Percentiles rank a stretch among this genome's conserved stretches.
Conservation (phyloP, 1,139 yeast species). For the Lodderomyces theae region DNA sequence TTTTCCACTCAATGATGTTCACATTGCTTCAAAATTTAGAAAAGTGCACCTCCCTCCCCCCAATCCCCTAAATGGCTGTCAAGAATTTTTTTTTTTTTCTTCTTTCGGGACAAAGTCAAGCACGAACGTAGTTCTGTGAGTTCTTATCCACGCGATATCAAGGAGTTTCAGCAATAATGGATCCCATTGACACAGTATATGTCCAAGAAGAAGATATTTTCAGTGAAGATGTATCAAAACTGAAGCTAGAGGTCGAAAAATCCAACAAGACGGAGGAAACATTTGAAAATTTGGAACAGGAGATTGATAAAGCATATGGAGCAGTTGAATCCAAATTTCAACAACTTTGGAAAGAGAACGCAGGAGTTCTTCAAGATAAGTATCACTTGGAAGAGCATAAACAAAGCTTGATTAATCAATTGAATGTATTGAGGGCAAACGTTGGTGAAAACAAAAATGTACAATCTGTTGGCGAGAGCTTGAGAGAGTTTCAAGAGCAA, state of each 20-base stretch:
- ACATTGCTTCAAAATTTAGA: too few species aligned
- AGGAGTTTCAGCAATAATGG: too few species aligned
- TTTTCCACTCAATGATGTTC: too few species aligned
- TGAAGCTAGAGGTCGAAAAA: neutral
- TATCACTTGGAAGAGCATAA: slow-evolving; percentile 43
- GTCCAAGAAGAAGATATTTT: slow-evolving; percentile 13
- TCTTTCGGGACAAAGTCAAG: too few species aligned
- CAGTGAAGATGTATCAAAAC: slow-evolving; percentile 14
- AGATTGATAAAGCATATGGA: slow-evolving; percentile 52
- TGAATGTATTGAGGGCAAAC: slow-evolving; percentile 30
- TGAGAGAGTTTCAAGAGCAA: slow-evolving; percentile 32
- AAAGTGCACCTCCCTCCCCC: too few species aligned
- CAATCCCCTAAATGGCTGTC: too few species aligned
- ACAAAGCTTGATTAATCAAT: slow-evolving; percentile 33
- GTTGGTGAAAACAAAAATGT: slow-evolving; percentile 19
- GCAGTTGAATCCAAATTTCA: slow-evolving; percentile 43
- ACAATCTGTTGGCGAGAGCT: slow-evolving; percentile 22
- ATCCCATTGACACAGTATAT: slow-evolving; percentile 31
- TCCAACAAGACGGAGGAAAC: slow-evolving; percentile 41
- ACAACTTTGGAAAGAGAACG: slow-evolving; percentile 35
- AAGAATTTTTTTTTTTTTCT: too few species aligned
- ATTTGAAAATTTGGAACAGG: slow-evolving; percentile 49
- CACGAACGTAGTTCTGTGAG: too few species aligned
- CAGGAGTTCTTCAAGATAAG: slow-evolving; percentile 32
- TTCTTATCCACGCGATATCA: too few species aligned